Percentiles rank a stretch among this genome's conserved stretches.
Conservation (phyloP, 805 yeast species). For the Monosporozyma servazzii region DNA sequence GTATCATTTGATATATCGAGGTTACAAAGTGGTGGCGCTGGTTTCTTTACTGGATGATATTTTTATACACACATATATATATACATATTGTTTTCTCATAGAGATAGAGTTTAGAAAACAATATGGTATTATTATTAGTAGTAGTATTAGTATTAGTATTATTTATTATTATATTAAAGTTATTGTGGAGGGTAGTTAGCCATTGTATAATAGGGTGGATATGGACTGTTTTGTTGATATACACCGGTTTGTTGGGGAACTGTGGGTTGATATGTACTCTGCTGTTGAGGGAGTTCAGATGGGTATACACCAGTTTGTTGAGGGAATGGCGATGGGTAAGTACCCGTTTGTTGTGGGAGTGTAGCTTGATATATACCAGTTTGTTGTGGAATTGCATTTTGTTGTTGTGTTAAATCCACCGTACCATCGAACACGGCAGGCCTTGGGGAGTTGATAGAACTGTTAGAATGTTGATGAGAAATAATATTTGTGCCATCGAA, state of each 20-base stretch:
- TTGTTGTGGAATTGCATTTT: neutral
- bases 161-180: neutral
- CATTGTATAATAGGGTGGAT: slow-evolving; percentile 1
- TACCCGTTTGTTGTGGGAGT: slow-evolving; percentile 1
- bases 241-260: neutral
- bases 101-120: neutral
- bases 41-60: neutral
- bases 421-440: slow-evolving; percentile 23
- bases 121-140: neutral
- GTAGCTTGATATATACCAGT: neutral
- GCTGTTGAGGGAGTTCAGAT: neutral
- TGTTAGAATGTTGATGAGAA: slow-evolving; percentile 2
- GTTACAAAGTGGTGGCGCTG: neutral
- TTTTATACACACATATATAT: neutral
- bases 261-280: neutral
- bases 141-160: no score
- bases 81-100: neutral
- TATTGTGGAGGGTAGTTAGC: neutral
- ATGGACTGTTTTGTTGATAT: neutral
- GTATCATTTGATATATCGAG: slow-evolving; percentile 10
- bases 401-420: slow-evolving; percentile 8
- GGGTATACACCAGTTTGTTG: slow-evolving; percentile 1
- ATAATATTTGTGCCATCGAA: slow-evolving; percentile 24
- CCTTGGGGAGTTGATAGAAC: slow-evolving; percentile 10
- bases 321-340: neutral